Evolutionary conservation across 371 early-diverging fungal species (phyloP).

Genomic region (Nematocida displodere): DNA sequence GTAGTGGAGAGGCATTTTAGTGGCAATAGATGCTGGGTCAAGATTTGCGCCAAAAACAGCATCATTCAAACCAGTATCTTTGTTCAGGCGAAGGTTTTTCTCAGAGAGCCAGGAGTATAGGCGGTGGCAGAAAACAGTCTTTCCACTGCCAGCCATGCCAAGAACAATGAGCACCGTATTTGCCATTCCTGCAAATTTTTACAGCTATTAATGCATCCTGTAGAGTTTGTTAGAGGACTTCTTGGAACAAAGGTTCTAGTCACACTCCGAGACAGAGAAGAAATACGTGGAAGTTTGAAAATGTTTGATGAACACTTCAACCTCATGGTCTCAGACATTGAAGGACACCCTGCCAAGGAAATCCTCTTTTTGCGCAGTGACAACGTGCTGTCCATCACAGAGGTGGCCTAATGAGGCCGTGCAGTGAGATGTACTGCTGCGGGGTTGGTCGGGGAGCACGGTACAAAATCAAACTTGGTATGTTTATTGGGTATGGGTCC

Average conservation of each 20-base stretch:
- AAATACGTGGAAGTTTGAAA: slow-evolving; percentile 47
- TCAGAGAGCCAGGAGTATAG: slow-evolving; percentile 63
- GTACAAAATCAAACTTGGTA: no score
- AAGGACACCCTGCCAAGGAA: background rate
- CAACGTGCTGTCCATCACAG: slow-evolving; percentile 55
- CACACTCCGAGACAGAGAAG: slow-evolving; percentile 50
- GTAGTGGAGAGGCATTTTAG: slow-evolving; percentile 86
- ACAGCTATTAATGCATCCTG: slow-evolving; percentile 48
- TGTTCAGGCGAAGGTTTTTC: slow-evolving; percentile 45
- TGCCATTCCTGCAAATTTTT: slow-evolving; percentile 18
- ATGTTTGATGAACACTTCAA: slow-evolving; percentile 63
- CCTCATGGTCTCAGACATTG: slow-evolving; percentile 40
- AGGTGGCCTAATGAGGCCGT: background rate
- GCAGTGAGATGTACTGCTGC: background rate
- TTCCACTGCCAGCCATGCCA: slow-evolving; percentile 96
- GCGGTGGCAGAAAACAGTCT: slow-evolving; percentile 87
- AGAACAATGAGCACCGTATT: slow-evolving; percentile 62
- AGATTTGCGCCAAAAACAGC: slow-evolving; percentile 80
- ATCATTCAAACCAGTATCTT: slow-evolving; percentile 56
- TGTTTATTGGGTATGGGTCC: no score
- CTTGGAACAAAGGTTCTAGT: slow-evolving; percentile 53
- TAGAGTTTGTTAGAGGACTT: slow-evolving; percentile 57
- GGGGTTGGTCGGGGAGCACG: background rate
- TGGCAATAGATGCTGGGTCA: slow-evolving; percentile 86
- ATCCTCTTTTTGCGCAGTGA: slow-evolving; percentile 59